Evolutionary conservation across 2,329 filamentous ascomycete species (phyloP).

Genomic region (Hymenoscyphus repandus): DNA sequence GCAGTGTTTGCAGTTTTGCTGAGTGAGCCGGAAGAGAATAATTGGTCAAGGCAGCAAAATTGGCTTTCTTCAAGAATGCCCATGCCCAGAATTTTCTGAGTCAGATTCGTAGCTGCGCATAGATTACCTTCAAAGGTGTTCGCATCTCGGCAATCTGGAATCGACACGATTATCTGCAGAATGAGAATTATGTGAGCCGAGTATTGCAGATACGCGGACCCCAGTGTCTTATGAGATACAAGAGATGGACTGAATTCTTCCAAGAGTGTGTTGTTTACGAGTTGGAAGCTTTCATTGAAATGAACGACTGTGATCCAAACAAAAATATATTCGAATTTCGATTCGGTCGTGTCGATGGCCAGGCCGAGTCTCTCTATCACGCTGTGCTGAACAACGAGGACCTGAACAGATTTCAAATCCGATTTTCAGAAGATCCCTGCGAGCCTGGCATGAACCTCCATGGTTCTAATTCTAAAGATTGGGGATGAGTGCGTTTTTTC

Average conservation of each 20-base stretch:
- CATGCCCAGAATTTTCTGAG: constrained; percentile 1
- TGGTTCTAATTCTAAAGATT: too few species aligned
- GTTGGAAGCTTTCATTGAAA: not conserved
- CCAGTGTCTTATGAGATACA: not conserved
- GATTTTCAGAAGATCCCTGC: too few species aligned
- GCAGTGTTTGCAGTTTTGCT: constrained; percentile 1
- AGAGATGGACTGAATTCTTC: constrained; percentile 2
- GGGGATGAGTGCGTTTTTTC: too few species aligned
- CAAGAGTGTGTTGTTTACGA: constrained; percentile 2
- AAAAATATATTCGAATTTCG: constrained; percentile 3
- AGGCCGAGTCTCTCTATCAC: constrained; percentile 3
- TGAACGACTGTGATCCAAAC: not conserved
- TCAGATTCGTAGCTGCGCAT: not conserved
- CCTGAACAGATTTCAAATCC: too few species aligned
- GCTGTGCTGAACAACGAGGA: not conserved
- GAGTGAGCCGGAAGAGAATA: not conserved
- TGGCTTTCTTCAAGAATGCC: constrained; percentile 3
- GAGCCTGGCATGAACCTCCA: too few species aligned
- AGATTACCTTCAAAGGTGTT: not conserved
- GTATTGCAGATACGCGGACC: constrained; percentile 1
- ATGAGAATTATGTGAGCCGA: not conserved
- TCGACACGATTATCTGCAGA: constrained; percentile 2
- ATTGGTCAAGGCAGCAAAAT: constrained; percentile 3
- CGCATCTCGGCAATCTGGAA: constrained; percentile 4
- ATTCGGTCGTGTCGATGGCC: constrained; percentile 8